Evolutionary conservation across 2,329 filamentous ascomycete species (phyloP).

Genomic region (Cordyceps pruinosa): DNA sequence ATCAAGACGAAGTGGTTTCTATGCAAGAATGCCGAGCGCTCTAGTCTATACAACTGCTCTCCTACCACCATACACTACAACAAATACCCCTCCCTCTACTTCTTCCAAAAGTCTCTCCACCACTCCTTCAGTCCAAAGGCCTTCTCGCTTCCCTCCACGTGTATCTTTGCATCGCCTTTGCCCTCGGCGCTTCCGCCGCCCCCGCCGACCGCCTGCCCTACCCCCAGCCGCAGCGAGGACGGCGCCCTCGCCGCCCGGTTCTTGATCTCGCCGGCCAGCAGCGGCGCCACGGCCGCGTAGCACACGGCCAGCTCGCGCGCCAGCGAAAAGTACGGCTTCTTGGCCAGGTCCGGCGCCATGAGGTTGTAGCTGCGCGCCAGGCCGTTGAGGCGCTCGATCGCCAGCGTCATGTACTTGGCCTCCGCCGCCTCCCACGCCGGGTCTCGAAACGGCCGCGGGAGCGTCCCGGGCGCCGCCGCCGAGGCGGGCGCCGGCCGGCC

Average conservation of each 20-base stretch:
- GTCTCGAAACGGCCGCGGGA: constrained; percentile 66
- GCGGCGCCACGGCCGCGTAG: constrained; percentile 79
- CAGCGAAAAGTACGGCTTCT: constrained; percentile 84
- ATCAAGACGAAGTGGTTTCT: neutral
- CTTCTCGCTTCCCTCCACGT: constrained; percentile 67
- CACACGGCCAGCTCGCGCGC: constrained; percentile 75
- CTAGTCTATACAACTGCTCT: neutral
- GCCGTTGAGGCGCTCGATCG: constrained; percentile 70
- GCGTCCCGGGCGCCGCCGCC: constrained; percentile 20
- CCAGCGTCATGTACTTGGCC: constrained; percentile 64
- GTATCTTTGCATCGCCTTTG: constrained; percentile 44
- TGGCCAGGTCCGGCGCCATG: constrained; percentile 85
- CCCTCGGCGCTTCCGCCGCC: constrained; percentile 46
- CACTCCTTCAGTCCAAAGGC: constrained; percentile 85
- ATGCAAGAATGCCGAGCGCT: neutral
- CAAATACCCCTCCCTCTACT: neutral
- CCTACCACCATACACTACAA: neutral
- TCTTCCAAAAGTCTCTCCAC: constrained; percentile 71
- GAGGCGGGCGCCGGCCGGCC: no score
- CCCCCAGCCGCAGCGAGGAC: constrained; percentile 25
- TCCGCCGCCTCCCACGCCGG: constrained; percentile 68
- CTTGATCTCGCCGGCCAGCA: constrained; percentile 64
- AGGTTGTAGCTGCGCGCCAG: constrained; percentile 87
- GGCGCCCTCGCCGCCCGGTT: constrained; percentile 51
- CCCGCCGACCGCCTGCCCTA: constrained; percentile 27